Conservation (phyloP, 768 basidiomycete species). For the Mycena chlorophos region DNA sequence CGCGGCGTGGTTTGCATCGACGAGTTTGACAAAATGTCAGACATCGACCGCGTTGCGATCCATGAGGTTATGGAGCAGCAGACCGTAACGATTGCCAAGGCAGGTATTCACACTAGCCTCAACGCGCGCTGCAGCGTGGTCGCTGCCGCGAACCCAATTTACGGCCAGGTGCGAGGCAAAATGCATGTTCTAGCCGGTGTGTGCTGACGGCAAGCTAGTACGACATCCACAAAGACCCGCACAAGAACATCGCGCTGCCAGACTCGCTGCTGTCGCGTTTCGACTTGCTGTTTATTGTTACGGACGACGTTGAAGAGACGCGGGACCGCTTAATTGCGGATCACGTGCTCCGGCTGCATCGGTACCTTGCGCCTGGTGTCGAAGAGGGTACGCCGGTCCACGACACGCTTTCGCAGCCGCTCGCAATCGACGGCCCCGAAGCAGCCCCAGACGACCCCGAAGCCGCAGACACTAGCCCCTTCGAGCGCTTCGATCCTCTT, state of each 20-base stretch:
- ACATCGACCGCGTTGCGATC: conserved; percentile 96
- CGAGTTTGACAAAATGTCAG: conserved; percentile 99
- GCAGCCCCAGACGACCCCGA: conserved; percentile 51
- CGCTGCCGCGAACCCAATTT: conserved; percentile 98
- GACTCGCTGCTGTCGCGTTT: conserved; percentile 98
- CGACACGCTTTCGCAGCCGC: conserved; percentile 85
- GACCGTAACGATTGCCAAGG: conserved; percentile 98
- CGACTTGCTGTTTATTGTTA: conserved; percentile 96
- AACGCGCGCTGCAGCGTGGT: conserved; percentile 98
- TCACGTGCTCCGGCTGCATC: conserved; percentile 95
- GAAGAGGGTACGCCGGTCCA: conserved; percentile 93
- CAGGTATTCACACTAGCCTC: conserved; percentile 96
- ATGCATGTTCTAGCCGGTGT: not conserved
- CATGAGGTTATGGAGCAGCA: conserved; percentile 99
- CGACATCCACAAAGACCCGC: conserved; percentile 98
- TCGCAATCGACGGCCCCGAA: conserved; percentile 82
- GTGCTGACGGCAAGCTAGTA: conserved; percentile 49
- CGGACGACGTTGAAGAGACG: conserved; percentile 95
- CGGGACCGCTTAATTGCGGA: conserved; percentile 94
- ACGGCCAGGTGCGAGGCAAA: conserved; percentile 73
- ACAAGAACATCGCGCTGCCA: conserved; percentile 96
- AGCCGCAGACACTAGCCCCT: conserved; percentile 73
- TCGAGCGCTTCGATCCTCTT: conserved; percentile 95
- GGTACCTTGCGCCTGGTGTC: conserved; percentile 92
- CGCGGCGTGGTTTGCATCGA: conserved; percentile 99